A percentile compares a stretch with the other conserved stretches of the same genome.
Evolutionary conservation across 2,329 filamentous ascomycete genomes (phyloP).

Genomic region (Emergomyces africanus): DNA sequence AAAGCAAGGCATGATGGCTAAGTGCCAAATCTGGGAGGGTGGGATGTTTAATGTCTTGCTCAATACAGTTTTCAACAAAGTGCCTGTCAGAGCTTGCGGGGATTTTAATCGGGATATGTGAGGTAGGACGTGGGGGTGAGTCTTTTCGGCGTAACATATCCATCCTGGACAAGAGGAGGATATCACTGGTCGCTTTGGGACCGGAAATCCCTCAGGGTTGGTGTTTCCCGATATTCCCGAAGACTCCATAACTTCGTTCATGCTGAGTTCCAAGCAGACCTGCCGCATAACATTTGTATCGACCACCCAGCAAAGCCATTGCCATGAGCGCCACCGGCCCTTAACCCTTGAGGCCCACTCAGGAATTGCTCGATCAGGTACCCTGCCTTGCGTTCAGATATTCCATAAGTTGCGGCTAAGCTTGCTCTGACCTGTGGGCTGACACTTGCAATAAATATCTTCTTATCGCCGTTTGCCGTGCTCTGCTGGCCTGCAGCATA

Average conservation of each 20-base stretch:
- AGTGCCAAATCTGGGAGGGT: constrained; percentile 77
- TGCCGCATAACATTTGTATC: constrained; percentile 80
- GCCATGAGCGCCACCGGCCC: constrained; percentile 54
- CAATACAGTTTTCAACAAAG: constrained; percentile 74
- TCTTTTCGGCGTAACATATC: constrained; percentile 99
- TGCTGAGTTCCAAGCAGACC: constrained; percentile 66
- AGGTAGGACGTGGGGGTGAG: constrained; percentile 82
- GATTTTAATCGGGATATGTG: constrained; percentile 88
- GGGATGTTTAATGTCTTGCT: constrained; percentile 58
- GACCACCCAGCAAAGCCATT: constrained; percentile 82
- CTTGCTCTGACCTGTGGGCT: constrained; percentile 85
- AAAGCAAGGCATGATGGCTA: constrained; percentile 96
- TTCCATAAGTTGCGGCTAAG: constrained; percentile 68
- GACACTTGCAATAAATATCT: constrained; percentile 80
- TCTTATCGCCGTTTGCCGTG: constrained; percentile 37
- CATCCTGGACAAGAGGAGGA: constrained; percentile 91
- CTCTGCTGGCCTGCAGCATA: constrained; percentile 34
- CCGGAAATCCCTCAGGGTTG: constrained; percentile 11
- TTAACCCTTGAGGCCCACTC: constrained; percentile 54
- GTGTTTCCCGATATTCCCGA: constrained; percentile 11
- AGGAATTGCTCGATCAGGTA: constrained; percentile 75
- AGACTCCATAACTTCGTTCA: constrained; percentile 52
- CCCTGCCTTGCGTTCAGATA: constrained; percentile 61
- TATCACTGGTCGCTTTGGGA: constrained; percentile 39
- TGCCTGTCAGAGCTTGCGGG: constrained; percentile 83